Evolutionary conservation across 2,329 filamentous ascomycete genomes (phyloP).

Genomic region (Fusarium anthophilum): DNA sequence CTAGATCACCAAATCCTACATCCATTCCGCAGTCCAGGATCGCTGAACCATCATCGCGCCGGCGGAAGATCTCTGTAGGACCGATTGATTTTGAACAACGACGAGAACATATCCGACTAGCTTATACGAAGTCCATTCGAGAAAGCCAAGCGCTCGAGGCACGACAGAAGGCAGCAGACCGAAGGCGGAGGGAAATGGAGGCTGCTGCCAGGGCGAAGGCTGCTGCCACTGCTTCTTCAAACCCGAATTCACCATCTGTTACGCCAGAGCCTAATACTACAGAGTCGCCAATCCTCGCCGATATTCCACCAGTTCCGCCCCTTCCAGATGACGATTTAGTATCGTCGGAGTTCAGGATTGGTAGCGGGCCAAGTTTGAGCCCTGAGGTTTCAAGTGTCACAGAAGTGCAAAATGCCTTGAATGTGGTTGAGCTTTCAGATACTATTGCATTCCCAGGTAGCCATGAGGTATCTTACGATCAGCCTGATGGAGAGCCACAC

Average conservation of each 20-base stretch:
- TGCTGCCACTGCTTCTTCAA: constrained; percentile 34
- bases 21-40: constrained; percentile 45
- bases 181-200: constrained; percentile 61
- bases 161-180: constrained; percentile 62
- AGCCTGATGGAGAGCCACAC: constrained; percentile 11
- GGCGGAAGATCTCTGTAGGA: constrained; percentile 69
- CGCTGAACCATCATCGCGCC: constrained; percentile 51
- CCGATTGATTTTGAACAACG: constrained; percentile 87
- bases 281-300: constrained; percentile 18
- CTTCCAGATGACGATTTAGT: constrained; percentile 25
- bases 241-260: constrained; percentile 19
- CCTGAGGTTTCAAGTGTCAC: neutral
- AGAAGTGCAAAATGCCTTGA: constrained; percentile 28
- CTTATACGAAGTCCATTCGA: constrained; percentile 84
- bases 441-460: constrained; percentile 5
- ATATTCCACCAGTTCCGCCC: constrained; percentile 37
- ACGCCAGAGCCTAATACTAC: constrained; percentile 27
- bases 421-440: constrained; percentile 20
- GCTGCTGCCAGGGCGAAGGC: constrained; percentile 56
- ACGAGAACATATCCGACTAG: constrained; percentile 82
- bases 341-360: neutral
- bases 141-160: constrained; percentile 72
- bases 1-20: constrained; percentile 55
- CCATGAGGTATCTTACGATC: constrained; percentile 13
- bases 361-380: neutral